phyloP scores from a whole-genome alignment of 2,329 filamentous ascomycete species.

The Chrysoporthe deuterocubensis region DNA sequence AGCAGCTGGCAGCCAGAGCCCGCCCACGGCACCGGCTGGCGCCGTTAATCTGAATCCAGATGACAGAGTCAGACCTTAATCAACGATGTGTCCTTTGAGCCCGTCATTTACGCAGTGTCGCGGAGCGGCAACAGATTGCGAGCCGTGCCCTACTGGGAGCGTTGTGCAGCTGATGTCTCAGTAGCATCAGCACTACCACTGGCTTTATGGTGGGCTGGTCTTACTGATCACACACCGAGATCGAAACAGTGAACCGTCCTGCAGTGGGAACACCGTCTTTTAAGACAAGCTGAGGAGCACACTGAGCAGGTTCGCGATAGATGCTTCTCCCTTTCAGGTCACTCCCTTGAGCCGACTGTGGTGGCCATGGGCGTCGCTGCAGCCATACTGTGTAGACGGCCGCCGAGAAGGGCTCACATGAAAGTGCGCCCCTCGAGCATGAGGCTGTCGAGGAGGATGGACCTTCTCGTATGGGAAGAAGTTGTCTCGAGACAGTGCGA shows the following conservation, averaged over 20 bases:
- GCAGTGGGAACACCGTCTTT: too few relatives aligned
- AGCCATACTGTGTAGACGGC: neutral
- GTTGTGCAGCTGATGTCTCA: slow-evolving; percentile 27
- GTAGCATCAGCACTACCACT: slow-evolving; percentile 26
- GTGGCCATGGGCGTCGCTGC: neutral
- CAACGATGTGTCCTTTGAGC: slow-evolving; percentile 9
- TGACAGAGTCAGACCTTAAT: slow-evolving; percentile 27
- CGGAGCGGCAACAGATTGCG: slow-evolving; percentile 27
- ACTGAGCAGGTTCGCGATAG: neutral
- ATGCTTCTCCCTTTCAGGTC: neutral
- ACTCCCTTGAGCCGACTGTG: neutral
- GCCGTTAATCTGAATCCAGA: slow-evolving; percentile 17
- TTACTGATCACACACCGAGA: slow-evolving; percentile 23
- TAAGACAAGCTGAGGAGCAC: neutral
- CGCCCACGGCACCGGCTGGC: slow-evolving; percentile 20
- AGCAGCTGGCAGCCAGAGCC: neutral
- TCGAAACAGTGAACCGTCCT: neutral
- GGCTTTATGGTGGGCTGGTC: slow-evolving; percentile 13
- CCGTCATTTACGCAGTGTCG: slow-evolving; percentile 17
- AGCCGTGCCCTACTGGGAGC: slow-evolving; percentile 17
- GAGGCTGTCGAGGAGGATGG: slow-evolving; percentile 3
- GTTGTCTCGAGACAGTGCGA: slow-evolving; percentile 20
- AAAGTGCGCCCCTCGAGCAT: neutral
- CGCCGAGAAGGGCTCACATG: neutral
- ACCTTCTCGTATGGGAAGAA: slow-evolving; percentile 17